Base-by-base conservation (phyloP, 2,329 filamentous ascomycete genomes). In the Venturia aucupariae region DNA sequence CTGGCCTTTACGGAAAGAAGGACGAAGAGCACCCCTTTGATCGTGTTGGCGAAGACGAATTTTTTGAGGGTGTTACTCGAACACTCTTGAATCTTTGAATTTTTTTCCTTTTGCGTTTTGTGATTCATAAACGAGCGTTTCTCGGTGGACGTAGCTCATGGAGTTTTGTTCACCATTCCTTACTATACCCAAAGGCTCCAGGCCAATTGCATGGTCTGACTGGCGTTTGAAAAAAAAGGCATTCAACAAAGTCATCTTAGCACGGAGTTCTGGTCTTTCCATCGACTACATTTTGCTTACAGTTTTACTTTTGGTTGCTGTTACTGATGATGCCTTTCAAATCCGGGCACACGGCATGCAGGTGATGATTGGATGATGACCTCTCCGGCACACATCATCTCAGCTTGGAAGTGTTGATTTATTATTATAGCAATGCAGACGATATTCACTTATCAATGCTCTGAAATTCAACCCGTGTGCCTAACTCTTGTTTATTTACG, bases 1-100 rank as follows among this genome's bases (percentile, higher is more conserved):
- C 77, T 19, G 79, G 79, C 0, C 72, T 80, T 8, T 82, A 81
- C 65, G 79, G 77, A 64, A 81, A 81, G 68, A 72, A 74, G 64
- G 74, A 77, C 55, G 76, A 78, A 62, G 78, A 79, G 65, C 73
- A 73, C 5, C 71, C 71, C 11, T 77, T 77, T 69, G 73, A 76
- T 64, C 71, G 72, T 60, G 72, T 77, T 35, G 69, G 72, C 19
- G 75, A 77, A 62, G 69, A 68, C 51, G 75, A 75, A n/a, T 77
- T 76, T 66, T 68, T 77, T 41, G 66, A 66, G 44, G 75, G 75
- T 11, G 70, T 75, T 17, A 15, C 32, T 3, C 39, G 60, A n/a
- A 57, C 19, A 6, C 48, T 65, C 10, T 22, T 65, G 51, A 24
- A 35, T 8, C 51, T 57, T 57, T 57, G 51, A 57, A 5, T n/a